Evolutionary conservation across 73 alveolate genomes (phyloP), one percentile per base, ranked within the genome.

Genomic region (Diophrys sp.): DNA sequence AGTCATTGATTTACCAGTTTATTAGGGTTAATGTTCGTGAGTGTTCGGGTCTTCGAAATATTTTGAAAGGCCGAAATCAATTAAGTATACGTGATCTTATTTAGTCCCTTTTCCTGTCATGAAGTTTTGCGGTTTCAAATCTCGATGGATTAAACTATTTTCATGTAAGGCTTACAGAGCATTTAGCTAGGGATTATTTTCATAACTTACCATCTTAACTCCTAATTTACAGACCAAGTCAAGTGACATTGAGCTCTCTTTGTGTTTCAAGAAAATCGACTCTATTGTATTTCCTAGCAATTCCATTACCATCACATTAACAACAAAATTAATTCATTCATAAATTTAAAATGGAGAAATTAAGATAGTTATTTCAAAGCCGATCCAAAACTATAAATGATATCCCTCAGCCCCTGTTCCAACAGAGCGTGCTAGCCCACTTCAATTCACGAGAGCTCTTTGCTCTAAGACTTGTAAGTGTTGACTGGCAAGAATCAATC

Each of bases 301-400:
- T 73, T 97, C 99, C 74, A 95, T 95, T 54, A 97, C 97, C 92
- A 97, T 85, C 34, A 96, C 90, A 87, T 97, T 97, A 44, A 44
- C n/a, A 44, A 44, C 5, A 18, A 44, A 44, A 44, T 44, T 44
- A 44, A 44, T 44, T 44, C 5, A 44, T 44, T 44, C 62, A 44
- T n/a, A n/a, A n/a, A n/a, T n/a, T n/a, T n/a, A n/a, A n/a, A 44
- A 44, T 44, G 62, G 62, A 44, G 18, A 44, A 44, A 44, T 18
- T 44, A 11, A 44, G 62, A 44, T 5, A 44, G 18, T 44, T 44
- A 44, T 44, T 44, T 44, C 5, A 18, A 44, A 11, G 62, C 62
- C 5, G 18, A 44, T 18, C 62, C 5, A 44, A 44, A 18, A 44
- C 62, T 44, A 18, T 44, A 11, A 5, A 44, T 11, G 62, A 44